Evolutionary conservation across 2,329 filamentous ascomycete genomes (phyloP), one percentile per base, ranked within the genome.

Genomic region (Huntiella moniliformis): DNA sequence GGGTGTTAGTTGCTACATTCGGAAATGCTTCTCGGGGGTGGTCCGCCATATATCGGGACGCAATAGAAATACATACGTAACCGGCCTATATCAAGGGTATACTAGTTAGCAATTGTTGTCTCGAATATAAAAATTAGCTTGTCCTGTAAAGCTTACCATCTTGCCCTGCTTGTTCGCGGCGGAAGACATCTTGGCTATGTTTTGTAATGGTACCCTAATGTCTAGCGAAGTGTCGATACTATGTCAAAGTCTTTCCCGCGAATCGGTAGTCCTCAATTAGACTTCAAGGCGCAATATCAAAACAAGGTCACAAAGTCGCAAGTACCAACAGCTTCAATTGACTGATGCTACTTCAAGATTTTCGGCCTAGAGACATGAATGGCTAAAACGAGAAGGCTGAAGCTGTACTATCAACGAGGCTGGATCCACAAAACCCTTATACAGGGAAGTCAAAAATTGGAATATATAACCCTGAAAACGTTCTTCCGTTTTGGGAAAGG

Each of bases 131-230:
- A 41, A n/a, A 13, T 28, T 33, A 15, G 11, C 22, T 10, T 13
- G 17, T 17, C 10, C 8, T 38, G 3, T 41, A 28, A 31, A 41
- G 4, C 39, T 73, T 71, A 96, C 91, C 91, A 98, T 96, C 74
- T 98, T 96, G 67, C 91, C 91, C 67, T 95, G 87, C 67, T 94
- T 93, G 74, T 94, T 88, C 48, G 51, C 45, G 38, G 48, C 32
- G 48, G 51, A 47, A 61, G 79, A 75, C 77, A 79, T 79, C 8
- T 42, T 46, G 39, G 44, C 40, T 22, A 32, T 11, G 6, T 39
- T 11, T 42, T 50, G 22, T 42, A 13, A 36, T 36, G n/a, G n/a
- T 7, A 13, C 15, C 18, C 15, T 38, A 13, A 17, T 41, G 18
- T 28, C 7, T 18, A 28, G 6, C 22, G 7, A 28, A 28, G 22